Conservation (phyloP, 306 rosid species). For the Adenanthera pavonina region DNA sequence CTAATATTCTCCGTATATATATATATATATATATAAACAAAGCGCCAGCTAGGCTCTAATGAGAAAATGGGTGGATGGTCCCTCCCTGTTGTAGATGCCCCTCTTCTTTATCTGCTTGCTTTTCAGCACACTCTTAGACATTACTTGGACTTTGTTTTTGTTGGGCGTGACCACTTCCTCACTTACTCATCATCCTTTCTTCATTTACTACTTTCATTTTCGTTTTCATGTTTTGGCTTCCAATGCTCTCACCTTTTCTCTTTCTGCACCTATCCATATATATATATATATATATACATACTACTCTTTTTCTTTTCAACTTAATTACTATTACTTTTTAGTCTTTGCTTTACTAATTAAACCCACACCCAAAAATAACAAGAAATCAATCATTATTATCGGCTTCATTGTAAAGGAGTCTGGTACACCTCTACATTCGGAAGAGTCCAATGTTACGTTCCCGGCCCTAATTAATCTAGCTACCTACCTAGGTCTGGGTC, state of each 20-base stretch:
- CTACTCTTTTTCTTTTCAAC: background rate
- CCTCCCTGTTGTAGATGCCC: conserved; percentile 49
- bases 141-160: conserved; percentile 35
- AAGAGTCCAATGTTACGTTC: conserved; percentile 1
- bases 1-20: background rate
- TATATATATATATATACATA: background rate
- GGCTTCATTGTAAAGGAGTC: background rate
- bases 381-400: background rate
- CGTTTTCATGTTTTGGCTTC: background rate
- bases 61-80: conserved; percentile 46
- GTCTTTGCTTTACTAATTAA: conserved; percentile 4
- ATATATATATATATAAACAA: background rate
- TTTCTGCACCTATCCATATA: conserved; percentile 22
- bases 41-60: conserved; percentile 35
- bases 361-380: background rate
- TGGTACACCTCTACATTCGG: conserved; percentile 16
- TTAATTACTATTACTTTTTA: conserved; percentile 9
- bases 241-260: background rate
- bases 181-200: conserved; percentile 34
- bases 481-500: background rate
- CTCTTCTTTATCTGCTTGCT: conserved; percentile 41
- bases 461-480: too few relatives aligned
- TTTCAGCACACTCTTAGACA: conserved; percentile 47
- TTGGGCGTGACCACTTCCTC: conserved; percentile 54
- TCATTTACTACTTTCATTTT: conserved; percentile 37